Evolutionary conservation across 176 grass and related monocot species (phyloP).

Genomic region (Canna indica): DNA sequence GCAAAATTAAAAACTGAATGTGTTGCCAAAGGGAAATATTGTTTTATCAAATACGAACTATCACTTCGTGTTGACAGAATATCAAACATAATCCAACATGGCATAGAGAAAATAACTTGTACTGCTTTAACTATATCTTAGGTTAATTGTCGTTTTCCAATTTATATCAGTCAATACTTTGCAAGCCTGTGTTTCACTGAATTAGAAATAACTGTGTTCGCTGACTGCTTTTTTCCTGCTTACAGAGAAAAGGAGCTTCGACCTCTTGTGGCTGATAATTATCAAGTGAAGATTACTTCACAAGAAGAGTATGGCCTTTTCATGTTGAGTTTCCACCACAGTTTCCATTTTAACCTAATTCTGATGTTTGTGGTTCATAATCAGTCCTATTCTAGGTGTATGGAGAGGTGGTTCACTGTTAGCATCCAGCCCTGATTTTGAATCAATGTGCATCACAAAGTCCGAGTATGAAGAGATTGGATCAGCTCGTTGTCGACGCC

Average conservation of each 20-base stretch:
- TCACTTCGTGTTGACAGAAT: too few species aligned
- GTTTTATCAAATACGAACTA: too few species aligned
- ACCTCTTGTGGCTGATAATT: slow-evolving; percentile 64
- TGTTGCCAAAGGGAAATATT: too few species aligned
- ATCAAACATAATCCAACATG: background rate
- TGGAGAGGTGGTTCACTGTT: slow-evolving; percentile 90
- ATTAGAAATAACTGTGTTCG: background rate
- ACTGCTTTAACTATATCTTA: background rate
- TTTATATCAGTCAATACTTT: background rate
- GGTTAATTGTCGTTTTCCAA: background rate
- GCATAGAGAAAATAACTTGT: background rate
- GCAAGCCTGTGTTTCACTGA: background rate
- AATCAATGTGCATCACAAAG: slow-evolving; percentile 73
- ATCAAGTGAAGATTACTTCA: slow-evolving; percentile 65
- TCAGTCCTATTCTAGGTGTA: slow-evolving; percentile 65
- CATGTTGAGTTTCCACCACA: background rate
- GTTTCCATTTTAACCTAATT: background rate
- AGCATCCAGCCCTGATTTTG: slow-evolving; percentile 67
- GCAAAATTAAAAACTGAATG: too few species aligned
- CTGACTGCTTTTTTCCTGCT: slow-evolving; percentile 3
- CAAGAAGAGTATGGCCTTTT: slow-evolving; percentile 59
- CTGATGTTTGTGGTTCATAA: background rate
- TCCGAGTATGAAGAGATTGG: slow-evolving; percentile 93
- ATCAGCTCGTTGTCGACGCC: slow-evolving; percentile 55
- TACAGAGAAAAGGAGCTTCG: slow-evolving; percentile 75